A percentile compares a stretch with the other conserved stretches of the same genome.
phyloP scores from a whole-genome alignment of 306 rosid genomes.

The Mimosa bimucronata region DNA sequence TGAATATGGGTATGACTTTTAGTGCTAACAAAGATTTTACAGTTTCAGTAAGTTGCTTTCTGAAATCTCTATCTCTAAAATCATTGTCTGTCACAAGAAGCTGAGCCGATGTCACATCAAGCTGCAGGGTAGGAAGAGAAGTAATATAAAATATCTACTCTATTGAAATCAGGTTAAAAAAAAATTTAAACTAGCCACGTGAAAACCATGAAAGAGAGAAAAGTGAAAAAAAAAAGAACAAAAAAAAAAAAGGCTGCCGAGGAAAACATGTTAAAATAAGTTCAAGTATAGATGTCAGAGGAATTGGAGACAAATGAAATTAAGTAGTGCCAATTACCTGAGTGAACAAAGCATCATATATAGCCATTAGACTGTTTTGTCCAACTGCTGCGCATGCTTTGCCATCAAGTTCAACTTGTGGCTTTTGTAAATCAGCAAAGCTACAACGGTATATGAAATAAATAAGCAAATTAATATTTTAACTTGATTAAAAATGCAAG shows the following conservation, averaged over 20 bases:
- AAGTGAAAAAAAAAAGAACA: background rate
- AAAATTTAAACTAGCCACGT: slow-evolving; percentile 1
- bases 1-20: slow-evolving; percentile 87
- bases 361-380: slow-evolving; percentile 91
- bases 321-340: slow-evolving; percentile 64
- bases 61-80: slow-evolving; percentile 89
- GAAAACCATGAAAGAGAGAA: background rate
- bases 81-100: slow-evolving; percentile 95
- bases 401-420: slow-evolving; percentile 93
- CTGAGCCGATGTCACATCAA: slow-evolving; percentile 93
- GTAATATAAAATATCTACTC: slow-evolving; percentile 26
- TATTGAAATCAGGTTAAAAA: slow-evolving; percentile 10
- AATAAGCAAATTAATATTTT: slow-evolving; percentile 18
- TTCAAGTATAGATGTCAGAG: background rate
- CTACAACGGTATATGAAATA: slow-evolving; percentile 47
- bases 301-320: slow-evolving; percentile 11
- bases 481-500: background rate
- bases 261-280: slow-evolving; percentile 2
- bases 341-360: slow-evolving; percentile 81
- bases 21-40: slow-evolving; percentile 68
- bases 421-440: slow-evolving; percentile 97
- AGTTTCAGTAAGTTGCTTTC: slow-evolving; percentile 83
- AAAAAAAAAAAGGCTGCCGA: background rate
- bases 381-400: slow-evolving; percentile 99
- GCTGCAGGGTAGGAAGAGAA: slow-evolving; percentile 55